Percentiles rank a stretch among this genome's conserved stretches.
phyloP scores from a whole-genome alignment of 768 basidiomycete genomes.

The Boletus fagicola region DNA sequence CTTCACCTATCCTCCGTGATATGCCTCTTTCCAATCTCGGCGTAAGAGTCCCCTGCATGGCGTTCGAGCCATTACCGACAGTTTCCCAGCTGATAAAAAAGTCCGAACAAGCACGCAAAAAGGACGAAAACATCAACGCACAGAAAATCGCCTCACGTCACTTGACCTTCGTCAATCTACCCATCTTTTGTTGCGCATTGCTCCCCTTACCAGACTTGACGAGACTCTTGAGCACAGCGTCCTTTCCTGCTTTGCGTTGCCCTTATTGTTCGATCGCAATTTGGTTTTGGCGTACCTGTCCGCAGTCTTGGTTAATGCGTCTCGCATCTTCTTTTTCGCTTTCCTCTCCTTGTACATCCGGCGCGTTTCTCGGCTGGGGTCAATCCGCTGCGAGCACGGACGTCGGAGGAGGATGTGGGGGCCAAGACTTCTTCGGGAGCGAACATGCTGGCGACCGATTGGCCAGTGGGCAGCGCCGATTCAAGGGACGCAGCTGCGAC shows the following conservation, averaged over 20 bases:
- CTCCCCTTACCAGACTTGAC: conserved; percentile 72
- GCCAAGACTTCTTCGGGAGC: conserved; percentile 92
- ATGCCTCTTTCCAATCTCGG: background rate
- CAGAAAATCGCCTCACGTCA: background rate
- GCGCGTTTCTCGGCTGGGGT: conserved; percentile 82
- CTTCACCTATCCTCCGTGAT: background rate
- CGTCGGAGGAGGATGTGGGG: conserved; percentile 46
- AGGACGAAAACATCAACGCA: background rate
- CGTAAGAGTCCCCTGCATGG: background rate
- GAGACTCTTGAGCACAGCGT: conserved; percentile 74
- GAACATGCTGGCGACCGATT: conserved; percentile 73
- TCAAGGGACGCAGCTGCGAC: conserved; percentile 80
- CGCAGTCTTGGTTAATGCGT: conserved; percentile 60
- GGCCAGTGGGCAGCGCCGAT: conserved; percentile 84
- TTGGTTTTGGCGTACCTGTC: conserved; percentile 55
- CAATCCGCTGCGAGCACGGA: conserved; percentile 72
- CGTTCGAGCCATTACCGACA: background rate
- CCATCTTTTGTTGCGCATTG: conserved; percentile 34
- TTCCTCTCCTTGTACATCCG: conserved; percentile 67
- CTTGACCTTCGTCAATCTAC: conserved; percentile 25
- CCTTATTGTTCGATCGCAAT: conserved; percentile 39
- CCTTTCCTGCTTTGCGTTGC: conserved; percentile 69
- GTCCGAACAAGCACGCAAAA: background rate
- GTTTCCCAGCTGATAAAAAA: background rate
- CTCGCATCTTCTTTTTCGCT: conserved; percentile 63